A percentile compares a stretch with the other conserved stretches of the same genome.
Conservation (phyloP, 441 rosid species). For the Croton laevigatus region DNA sequence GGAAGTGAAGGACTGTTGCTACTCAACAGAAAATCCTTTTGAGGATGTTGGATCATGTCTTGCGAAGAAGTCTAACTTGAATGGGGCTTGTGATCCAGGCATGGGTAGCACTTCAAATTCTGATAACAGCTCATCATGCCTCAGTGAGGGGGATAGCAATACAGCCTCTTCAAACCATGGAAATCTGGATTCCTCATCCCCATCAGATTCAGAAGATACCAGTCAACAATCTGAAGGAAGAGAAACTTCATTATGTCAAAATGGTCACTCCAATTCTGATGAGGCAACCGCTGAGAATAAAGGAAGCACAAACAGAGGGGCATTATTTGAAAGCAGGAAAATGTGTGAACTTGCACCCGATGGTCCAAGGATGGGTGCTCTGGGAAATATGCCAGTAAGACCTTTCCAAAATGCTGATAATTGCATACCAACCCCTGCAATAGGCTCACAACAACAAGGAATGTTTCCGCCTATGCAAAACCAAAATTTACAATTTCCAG, state of each 20-base stretch:
- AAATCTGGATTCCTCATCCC: conserved; percentile 63
- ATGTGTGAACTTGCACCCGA: conserved; percentile 34
- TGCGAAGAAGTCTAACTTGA: conserved; percentile 20
- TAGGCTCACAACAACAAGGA: conserved; percentile 56
- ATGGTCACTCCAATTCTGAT: conserved; percentile 38
- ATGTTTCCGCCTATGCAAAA: conserved; percentile 45
- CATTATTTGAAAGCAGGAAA: conserved; percentile 33
- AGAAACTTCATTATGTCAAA: conserved; percentile 42
- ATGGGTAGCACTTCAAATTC: conserved; percentile 57
- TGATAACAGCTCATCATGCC: conserved; percentile 82
- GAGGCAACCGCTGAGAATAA: conserved; percentile 38
- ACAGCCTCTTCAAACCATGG: conserved; percentile 59
- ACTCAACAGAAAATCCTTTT: conserved; percentile 31
- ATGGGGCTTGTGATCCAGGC: conserved; percentile 39
- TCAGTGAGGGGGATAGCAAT: conserved; percentile 77
- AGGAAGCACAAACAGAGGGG: conserved; percentile 30
- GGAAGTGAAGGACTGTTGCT: conserved; percentile 30
- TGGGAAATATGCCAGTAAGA: conserved; percentile 37
- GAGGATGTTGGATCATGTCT: conserved; percentile 36
- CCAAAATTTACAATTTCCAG: conserved; percentile 56
- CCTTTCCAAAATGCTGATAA: conserved; percentile 37
- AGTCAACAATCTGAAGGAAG: conserved; percentile 63
- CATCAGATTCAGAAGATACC: conserved; percentile 84
- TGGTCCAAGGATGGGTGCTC: conserved; percentile 27
- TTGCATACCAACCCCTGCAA: conserved; percentile 32